Conservation (phyloP, 176 grass and related monocot genomes). For the Chrysopogon serrulatus region DNA sequence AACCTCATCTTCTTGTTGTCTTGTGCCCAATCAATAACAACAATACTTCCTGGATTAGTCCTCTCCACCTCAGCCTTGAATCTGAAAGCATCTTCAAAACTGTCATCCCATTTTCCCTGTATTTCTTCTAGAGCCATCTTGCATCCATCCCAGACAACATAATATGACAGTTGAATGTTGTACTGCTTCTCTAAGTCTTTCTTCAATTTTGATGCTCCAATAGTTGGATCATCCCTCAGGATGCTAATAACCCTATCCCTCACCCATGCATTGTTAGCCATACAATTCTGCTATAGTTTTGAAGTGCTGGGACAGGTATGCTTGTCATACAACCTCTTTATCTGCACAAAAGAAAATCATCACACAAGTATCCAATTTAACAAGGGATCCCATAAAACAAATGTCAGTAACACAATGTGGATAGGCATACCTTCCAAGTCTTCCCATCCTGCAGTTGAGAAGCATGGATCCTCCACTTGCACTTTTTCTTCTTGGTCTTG, state of each 20-base stretch:
- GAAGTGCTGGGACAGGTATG: not conserved
- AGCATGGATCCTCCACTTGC: too few relatives aligned
- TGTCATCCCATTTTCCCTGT: not conserved
- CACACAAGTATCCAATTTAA: too few relatives aligned
- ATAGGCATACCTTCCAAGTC: not conserved
- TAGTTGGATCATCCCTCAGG: not conserved
- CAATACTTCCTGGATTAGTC: not conserved
- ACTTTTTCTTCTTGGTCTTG: not conserved
- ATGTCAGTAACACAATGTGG: too few relatives aligned
- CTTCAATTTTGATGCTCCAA: not conserved
- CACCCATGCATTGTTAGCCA: not conserved
- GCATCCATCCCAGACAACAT: not conserved
- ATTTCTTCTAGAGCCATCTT: not conserved
- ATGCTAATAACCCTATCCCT: not conserved
- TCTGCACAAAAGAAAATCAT: not conserved
- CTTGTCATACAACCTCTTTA: not conserved
- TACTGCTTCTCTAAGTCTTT: not conserved
- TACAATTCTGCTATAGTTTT: not conserved
- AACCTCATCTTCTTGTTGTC: not conserved
- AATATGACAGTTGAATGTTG: not conserved
- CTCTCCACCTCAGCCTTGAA: not conserved
- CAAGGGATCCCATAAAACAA: too few relatives aligned
- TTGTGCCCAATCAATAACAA: not conserved
- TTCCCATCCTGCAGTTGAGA: not conserved
- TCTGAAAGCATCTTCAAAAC: too few relatives aligned